Evolutionary conservation across 495 filamentous ascomycete genomes (phyloP).

Genomic region (Aspergillus steynii): DNA sequence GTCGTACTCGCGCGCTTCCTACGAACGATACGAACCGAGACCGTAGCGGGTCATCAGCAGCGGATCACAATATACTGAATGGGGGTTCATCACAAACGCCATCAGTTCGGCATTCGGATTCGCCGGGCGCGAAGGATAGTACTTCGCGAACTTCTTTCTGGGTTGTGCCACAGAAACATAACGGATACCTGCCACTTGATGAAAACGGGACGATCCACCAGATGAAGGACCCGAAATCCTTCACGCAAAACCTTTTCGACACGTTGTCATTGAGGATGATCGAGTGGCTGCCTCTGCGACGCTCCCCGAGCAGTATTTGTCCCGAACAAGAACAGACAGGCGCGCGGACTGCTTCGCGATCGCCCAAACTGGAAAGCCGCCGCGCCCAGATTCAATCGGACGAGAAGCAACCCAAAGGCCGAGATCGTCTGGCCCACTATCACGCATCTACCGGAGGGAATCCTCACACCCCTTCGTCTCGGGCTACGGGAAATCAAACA

Average conservation of each 20-base stretch:
- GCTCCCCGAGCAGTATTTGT: constrained; percentile 28
- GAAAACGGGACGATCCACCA: constrained; percentile 43
- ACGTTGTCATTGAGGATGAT: constrained; percentile 76
- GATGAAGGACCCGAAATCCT: constrained; percentile 78
- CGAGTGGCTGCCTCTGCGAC: constrained; percentile 68
- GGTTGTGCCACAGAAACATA: constrained; percentile 9
- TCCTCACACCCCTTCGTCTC: constrained; percentile 39
- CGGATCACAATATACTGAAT: constrained; percentile 1
- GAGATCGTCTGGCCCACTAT: constrained; percentile 14
- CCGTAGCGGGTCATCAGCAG: constrained; percentile 7
- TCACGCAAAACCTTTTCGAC: constrained; percentile 79
- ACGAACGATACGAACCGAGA: constrained; percentile 16
- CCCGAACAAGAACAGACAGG: constrained; percentile 11
- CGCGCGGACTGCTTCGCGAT: constrained; percentile 4
- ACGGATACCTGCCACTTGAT: constrained; percentile 21
- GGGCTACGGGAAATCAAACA: constrained; percentile 22
- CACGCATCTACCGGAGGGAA: constrained; percentile 6
- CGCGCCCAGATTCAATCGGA: constrained; percentile 9
- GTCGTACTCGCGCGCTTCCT: constrained; percentile 29
- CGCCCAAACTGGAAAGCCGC: constrained; percentile 17
- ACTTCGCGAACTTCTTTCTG: not conserved
- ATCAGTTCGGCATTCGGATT: not conserved
- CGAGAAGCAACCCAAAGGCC: constrained; percentile 14
- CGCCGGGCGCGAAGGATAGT: not conserved
- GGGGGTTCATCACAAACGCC: not conserved